These are phyloP conservation scores for Austroboletus novae-zelandiae DNA, from an alignment of 1,284 basidiomycete species.

Conservation along the genomic window DNA sequence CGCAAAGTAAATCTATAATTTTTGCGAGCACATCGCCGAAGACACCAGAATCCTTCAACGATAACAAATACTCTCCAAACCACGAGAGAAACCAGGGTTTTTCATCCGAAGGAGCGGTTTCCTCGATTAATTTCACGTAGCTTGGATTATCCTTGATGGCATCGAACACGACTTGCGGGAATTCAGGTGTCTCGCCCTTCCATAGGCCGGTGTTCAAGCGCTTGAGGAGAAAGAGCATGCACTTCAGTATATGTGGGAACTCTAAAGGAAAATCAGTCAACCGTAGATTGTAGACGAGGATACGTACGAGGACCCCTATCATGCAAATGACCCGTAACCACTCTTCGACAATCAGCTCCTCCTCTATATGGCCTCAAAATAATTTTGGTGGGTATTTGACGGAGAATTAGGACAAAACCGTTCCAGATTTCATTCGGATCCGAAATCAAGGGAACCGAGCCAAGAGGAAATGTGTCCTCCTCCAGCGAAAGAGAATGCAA, in stretches of 20 bases:
- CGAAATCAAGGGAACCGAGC: conserved; percentile 32
- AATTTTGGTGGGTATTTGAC: conserved; percentile 49
- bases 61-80: conserved; percentile 58
- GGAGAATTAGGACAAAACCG: conserved; percentile 48
- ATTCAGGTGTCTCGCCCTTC: conserved; percentile 63
- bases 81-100: conserved; percentile 50
- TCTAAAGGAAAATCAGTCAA: conserved; percentile 42
- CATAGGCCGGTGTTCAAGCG: conserved; percentile 58
- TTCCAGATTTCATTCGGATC: conserved; percentile 53
- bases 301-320: conserved; percentile 62
- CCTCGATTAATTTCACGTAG: conserved; percentile 52
- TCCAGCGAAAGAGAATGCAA: conserved; percentile 4
- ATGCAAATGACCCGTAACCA: conserved; percentile 60
- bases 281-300: not conserved
- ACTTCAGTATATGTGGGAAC: conserved; percentile 62
- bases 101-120: conserved; percentile 33
- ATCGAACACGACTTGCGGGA: conserved; percentile 74
- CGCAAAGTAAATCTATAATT: conserved; percentile 68
- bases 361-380: conserved; percentile 38
- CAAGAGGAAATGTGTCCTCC: conserved; percentile 2
- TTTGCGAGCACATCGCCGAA: conserved; percentile 71
- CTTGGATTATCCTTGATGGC: conserved; percentile 77
- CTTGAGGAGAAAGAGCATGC: conserved; percentile 53
- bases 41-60: conserved; percentile 46
- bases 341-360: conserved; percentile 43